These are phyloP conservation scores for Nigrospora sphaerica DNA, from an alignment of 2,329 filamentous ascomycete species.

Conservation along the genomic window DNA sequence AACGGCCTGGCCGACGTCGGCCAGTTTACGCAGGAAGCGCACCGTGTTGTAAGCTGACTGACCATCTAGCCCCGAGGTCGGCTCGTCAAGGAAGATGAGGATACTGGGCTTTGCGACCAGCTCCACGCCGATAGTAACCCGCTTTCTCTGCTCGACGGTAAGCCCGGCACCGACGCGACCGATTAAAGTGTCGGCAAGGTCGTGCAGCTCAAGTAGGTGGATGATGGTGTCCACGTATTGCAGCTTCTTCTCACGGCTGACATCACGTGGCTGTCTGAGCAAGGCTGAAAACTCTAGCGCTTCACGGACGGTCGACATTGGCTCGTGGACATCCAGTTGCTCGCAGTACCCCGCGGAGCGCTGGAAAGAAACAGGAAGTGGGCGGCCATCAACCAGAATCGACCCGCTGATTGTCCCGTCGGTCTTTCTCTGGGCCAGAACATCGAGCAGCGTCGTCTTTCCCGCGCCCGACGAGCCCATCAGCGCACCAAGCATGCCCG, in stretches of 20 bases:
- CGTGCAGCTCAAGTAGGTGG: slow-evolving; percentile 58
- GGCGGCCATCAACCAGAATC: slow-evolving; percentile 59
- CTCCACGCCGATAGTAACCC: slow-evolving; percentile 80
- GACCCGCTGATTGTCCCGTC: slow-evolving; percentile 3
- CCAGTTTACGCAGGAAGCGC: slow-evolving; percentile 62
- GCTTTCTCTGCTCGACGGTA: slow-evolving; percentile 56
- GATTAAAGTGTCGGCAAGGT: slow-evolving; percentile 58
- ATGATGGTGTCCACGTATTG: slow-evolving; percentile 63
- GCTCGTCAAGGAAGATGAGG: slow-evolving; percentile 68
- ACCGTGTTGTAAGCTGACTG: slow-evolving; percentile 69
- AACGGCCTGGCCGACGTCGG: slow-evolving; percentile 57
- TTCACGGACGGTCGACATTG: slow-evolving; percentile 59
- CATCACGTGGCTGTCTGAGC: slow-evolving; percentile 52
- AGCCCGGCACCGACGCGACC: slow-evolving; percentile 53
- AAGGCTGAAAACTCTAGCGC: slow-evolving; percentile 60
- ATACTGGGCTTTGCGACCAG: slow-evolving; percentile 70
- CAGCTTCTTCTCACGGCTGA: slow-evolving; percentile 54
- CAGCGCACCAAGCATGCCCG: slow-evolving; percentile 56
- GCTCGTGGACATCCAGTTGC: slow-evolving; percentile 65
- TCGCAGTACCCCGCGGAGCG: slow-evolving; percentile 66
- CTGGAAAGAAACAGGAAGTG: slow-evolving; percentile 56
- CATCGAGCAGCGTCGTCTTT: slow-evolving; percentile 58
- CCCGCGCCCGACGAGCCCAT: slow-evolving; percentile 61
- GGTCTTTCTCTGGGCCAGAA: slow-evolving; percentile 51
- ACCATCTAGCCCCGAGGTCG: slow-evolving; percentile 62